Evolutionary conservation across 768 basidiomycete species (phyloP), one percentile per base, ranked within the genome.

Genomic region (Pulveroboletus sp.): DNA sequence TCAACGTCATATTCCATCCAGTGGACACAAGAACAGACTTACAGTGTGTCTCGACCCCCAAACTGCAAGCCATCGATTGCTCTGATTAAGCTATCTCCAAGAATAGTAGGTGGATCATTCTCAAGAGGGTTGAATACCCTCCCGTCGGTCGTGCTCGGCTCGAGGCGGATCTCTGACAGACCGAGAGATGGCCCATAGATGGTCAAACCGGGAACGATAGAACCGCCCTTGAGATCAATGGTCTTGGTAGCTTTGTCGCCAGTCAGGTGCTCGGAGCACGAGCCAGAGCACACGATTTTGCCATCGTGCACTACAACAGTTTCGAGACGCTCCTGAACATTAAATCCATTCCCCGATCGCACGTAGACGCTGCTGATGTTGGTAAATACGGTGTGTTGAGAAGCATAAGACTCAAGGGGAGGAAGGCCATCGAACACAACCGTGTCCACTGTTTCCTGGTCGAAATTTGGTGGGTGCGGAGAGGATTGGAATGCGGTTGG

Each of bases 121-220:
- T 71, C 61, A 58, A 84, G 62, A 24, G 85, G 77, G 51, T 86
- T 85, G 43, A 72, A 74, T 11, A 81, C 72, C 1, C 57, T 49
- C 3, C 90, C 91, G 61, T 93, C 88, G 34, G 72, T 77, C 0
- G 90, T 92, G 2, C 81, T 81, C 12, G 75, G 67, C 64, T 94
- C 92, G 40, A 73, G 65, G 27, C 72, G 61, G 23, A 94, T 91
- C 56, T 87, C 81, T 46, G 79, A 74, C 45, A 90, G 61, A 1
- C 90, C 91, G 7, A 94, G 65, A 11, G 78, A 73, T 21, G 85
- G 77, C 1, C 91, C 91, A 53, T 81, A 90, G 2, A 84, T 79
- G 13, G 85, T 76, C 40, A 92, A 66, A 1, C 83, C 86, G 2
- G 90, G 86, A 73, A 73, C 69, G 42, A 86, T 78, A 1, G 77